A percentile compares a stretch with the other conserved stretches of the same genome.
These are phyloP conservation scores for Eucalyptus polybractea DNA, from an alignment of 345 rosid species.

Conservation along the genomic window DNA sequence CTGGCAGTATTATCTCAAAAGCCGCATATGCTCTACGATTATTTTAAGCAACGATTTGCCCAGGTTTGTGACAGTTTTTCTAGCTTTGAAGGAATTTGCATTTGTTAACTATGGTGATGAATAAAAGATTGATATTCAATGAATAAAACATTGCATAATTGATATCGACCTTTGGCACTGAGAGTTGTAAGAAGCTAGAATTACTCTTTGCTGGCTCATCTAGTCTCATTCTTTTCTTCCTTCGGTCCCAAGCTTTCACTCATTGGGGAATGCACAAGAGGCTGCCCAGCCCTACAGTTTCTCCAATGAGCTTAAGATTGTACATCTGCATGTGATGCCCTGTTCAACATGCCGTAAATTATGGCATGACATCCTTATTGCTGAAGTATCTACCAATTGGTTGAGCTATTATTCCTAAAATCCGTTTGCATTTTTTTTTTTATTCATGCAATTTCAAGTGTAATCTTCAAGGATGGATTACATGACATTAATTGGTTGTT, in stretches of 20 bases:
- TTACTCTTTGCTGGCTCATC: neutral
- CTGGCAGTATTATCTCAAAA: constrained; percentile 78
- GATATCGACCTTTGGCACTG: neutral
- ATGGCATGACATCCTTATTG: neutral
- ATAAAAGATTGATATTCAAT: neutral
- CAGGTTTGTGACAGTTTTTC: constrained; percentile 40
- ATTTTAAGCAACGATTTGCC: constrained; percentile 98
- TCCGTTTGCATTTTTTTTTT: neutral
- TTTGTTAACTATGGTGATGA: neutral
- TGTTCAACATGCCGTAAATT: neutral
- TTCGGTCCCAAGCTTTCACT: neutral
- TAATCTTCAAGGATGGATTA: neutral
- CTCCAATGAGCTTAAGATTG: neutral
- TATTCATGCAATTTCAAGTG: neutral
- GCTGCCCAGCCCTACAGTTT: neutral
- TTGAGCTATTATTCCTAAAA: neutral
- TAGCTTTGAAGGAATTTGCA: neutral
- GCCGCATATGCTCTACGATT: constrained; percentile 92
- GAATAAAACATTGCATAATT: neutral
- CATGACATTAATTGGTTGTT: neutral
- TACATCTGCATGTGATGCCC: neutral
- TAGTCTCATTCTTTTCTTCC: neutral
- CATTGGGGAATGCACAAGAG: neutral
- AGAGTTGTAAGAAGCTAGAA: neutral
- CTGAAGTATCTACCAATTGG: neutral